These are phyloP conservation scores for Hypoxylon rickii DNA, from an alignment of 495 filamentous ascomycete genomes.

Conservation along the genomic window DNA sequence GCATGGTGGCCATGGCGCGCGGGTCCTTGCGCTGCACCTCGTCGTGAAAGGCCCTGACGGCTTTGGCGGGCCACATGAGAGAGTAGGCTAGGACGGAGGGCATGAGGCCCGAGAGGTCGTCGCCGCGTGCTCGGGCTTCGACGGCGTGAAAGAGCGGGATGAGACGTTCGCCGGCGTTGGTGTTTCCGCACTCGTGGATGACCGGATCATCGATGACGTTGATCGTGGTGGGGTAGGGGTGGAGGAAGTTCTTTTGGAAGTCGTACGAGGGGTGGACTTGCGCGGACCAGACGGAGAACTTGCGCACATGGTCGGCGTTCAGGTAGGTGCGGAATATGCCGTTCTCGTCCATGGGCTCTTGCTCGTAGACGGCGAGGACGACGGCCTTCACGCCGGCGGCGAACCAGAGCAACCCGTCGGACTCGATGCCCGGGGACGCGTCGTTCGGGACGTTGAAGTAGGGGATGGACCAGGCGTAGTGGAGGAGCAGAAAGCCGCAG, in stretches of 20 bases:
- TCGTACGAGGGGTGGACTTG: background rate
- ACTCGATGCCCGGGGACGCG: background rate
- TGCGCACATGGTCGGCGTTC: background rate
- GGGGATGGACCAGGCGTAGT: constrained; percentile 10
- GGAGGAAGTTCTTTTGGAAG: background rate
- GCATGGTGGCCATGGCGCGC: background rate
- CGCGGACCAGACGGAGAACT: background rate
- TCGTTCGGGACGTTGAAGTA: constrained; percentile 2
- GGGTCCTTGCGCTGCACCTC: background rate
- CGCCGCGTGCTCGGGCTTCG: background rate
- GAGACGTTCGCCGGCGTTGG: constrained; percentile 1
- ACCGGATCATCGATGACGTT: background rate
- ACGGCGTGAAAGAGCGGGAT: constrained; percentile 1
- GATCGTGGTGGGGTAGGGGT: background rate
- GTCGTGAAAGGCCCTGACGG: background rate
- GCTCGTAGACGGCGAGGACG: too few species aligned
- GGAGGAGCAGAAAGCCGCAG: constrained; percentile 3
- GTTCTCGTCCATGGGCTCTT: background rate
- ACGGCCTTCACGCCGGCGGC: constrained; percentile 6
- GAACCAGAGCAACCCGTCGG: constrained; percentile 4
- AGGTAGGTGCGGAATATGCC: background rate
- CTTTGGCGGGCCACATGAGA: constrained; percentile 8
- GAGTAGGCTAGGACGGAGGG: constrained; percentile 1
- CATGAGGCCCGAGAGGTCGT: constrained; percentile 1
- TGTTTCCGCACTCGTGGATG: background rate